Percentiles rank a stretch among this genome's conserved stretches.
These are phyloP conservation scores for Rutidosis leptorrhynchoides DNA, from an alignment of 129 eudicot species.

Conservation along the genomic window DNA sequence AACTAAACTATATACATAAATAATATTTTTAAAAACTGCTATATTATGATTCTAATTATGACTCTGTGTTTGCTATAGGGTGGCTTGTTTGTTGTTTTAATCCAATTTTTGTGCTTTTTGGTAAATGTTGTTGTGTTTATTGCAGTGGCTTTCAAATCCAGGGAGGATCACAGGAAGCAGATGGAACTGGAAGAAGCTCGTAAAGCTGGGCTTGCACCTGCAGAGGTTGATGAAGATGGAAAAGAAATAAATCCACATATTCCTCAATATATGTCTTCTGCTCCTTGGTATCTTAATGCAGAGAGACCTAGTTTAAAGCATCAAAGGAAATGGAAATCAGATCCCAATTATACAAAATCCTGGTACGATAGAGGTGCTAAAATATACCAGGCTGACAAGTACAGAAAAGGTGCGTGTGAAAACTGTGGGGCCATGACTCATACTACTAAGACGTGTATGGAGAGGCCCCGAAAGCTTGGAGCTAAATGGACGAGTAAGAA, in stretches of 20 bases:
- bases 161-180: conserved; percentile 89
- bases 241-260: conserved; percentile 95
- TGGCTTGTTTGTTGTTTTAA: not conserved
- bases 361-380: conserved; percentile 83
- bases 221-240: conserved; percentile 97
- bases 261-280: conserved; percentile 97
- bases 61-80: too few relatives aligned
- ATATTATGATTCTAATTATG: too few relatives aligned
- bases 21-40: too few relatives aligned
- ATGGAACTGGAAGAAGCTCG: conserved; percentile 86
- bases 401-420: conserved; percentile 79
- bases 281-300: conserved; percentile 96
- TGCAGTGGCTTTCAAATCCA: conserved; percentile 79
- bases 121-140: too few relatives aligned
- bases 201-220: conserved; percentile 95
- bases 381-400: conserved; percentile 68
- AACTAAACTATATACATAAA: too few relatives aligned
- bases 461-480: conserved; percentile 68
- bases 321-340: conserved; percentile 94
- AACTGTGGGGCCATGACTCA: conserved; percentile 83
- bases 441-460: conserved; percentile 66
- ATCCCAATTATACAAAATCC: conserved; percentile 69
- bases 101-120: not conserved
- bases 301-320: conserved; percentile 94
- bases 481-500: conserved; percentile 65